phyloP scores from a whole-genome alignment of 352 stramenopile genomes.

The Pythium oligandrum region DNA sequence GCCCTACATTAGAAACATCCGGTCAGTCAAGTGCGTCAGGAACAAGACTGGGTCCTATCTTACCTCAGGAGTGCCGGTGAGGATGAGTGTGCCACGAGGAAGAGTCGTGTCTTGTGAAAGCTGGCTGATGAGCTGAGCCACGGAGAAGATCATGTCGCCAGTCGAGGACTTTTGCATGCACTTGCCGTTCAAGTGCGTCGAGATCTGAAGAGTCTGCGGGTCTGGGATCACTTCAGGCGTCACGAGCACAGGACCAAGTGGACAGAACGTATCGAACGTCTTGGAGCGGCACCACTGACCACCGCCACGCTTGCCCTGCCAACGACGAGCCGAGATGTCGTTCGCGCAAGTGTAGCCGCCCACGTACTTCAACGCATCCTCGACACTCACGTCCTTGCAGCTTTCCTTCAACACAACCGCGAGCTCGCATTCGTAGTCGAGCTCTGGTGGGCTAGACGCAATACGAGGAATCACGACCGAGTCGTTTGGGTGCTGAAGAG shows the following conservation, averaged over 20 bases:
- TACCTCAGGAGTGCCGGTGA: slow-evolving; percentile 88
- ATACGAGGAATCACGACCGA: slow-evolving; percentile 79
- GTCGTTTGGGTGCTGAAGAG: slow-evolving; percentile 71
- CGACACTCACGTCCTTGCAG: slow-evolving; percentile 77
- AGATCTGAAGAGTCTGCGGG: slow-evolving; percentile 70
- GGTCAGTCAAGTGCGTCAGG: no score
- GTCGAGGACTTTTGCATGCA: slow-evolving; percentile 87
- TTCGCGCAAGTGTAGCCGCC: slow-evolving; percentile 87
- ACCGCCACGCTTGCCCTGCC: slow-evolving; percentile 82
- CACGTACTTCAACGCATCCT: slow-evolving; percentile 83
- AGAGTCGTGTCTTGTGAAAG: slow-evolving; percentile 88
- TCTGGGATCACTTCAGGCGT: slow-evolving; percentile 68
- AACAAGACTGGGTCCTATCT: neutral
- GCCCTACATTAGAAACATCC: slow-evolving; percentile 25
- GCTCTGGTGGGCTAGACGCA: slow-evolving; percentile 52
- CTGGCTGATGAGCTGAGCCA: slow-evolving; percentile 85
- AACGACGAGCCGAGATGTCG: slow-evolving; percentile 85
- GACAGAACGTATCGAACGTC: slow-evolving; percentile 90
- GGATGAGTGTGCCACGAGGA: slow-evolving; percentile 82
- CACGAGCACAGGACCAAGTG: slow-evolving; percentile 82
- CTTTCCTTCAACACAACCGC: slow-evolving; percentile 81
- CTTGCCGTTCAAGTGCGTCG: slow-evolving; percentile 77
- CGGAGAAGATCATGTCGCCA: slow-evolving; percentile 89
- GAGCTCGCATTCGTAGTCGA: slow-evolving; percentile 91
- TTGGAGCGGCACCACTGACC: slow-evolving; percentile 89